Conservation (phyloP, 352 stramenopile species). For the Phytophthora pinifolia region DNA sequence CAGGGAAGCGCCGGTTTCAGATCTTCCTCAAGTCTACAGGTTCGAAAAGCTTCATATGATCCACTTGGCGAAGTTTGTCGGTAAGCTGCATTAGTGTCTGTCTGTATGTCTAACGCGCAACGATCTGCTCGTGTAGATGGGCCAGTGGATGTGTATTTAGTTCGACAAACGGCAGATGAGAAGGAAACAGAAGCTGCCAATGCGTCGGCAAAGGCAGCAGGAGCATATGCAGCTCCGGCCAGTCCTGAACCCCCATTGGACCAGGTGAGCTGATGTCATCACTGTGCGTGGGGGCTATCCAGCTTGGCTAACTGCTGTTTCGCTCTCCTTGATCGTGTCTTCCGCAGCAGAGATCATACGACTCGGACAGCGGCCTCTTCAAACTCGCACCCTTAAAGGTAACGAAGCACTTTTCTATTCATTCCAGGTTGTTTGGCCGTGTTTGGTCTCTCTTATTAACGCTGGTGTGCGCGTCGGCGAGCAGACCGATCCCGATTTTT, state of each 20-base stretch:
- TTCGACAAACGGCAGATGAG: constrained; percentile 58
- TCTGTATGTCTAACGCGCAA: not conserved
- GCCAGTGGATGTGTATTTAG: constrained; percentile 91
- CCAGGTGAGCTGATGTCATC: constrained; percentile 37
- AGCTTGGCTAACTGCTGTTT: not conserved
- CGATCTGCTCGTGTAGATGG: constrained; percentile 45
- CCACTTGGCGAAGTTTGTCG: not conserved
- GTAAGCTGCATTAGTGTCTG: not conserved
- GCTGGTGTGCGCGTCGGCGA: not conserved
- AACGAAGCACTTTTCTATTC: constrained; percentile 10
- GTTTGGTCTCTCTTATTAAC: constrained; percentile 9
- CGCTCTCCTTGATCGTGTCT: constrained; percentile 7
- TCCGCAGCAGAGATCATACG: constrained; percentile 69
- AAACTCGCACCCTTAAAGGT: constrained; percentile 87
- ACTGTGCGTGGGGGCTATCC: not conserved
- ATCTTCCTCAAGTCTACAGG: constrained; percentile 93
- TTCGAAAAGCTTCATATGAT: constrained; percentile 19
- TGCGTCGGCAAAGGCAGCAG: constrained; percentile 19
- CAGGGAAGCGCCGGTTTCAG: constrained; percentile 89
- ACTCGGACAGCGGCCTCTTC: constrained; percentile 83
- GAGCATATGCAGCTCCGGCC: constrained; percentile 25
- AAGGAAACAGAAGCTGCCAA: constrained; percentile 31
- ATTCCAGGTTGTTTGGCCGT: not conserved
- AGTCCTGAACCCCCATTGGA: constrained; percentile 50
- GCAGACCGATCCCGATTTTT: constrained; percentile 87